phyloP scores from a whole-genome alignment of 371 early-diverging fungal genomes.

The Mortierella sp. region DNA sequence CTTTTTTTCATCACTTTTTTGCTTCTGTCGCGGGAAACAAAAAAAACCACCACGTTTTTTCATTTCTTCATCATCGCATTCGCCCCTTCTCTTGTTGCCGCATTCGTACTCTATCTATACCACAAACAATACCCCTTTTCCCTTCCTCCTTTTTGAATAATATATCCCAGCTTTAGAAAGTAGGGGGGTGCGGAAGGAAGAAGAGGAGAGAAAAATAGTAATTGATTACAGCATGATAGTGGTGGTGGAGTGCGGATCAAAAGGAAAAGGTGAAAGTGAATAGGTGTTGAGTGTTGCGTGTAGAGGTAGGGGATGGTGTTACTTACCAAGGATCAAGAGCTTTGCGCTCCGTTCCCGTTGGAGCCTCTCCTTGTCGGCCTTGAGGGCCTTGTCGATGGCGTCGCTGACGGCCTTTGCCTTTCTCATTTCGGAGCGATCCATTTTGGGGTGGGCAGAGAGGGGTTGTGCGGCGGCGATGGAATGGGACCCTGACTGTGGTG shows the following conservation, averaged over 20 bases:
- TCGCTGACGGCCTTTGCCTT: slow-evolving; percentile 57
- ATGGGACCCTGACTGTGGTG: slow-evolving; percentile 30
- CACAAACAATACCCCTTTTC: background rate
- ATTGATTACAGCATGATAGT: background rate
- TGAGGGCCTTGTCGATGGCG: slow-evolving; percentile 57
- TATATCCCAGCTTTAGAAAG: slow-evolving; percentile 10
- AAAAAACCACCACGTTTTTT: slow-evolving; percentile 1
- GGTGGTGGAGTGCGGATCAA: background rate
- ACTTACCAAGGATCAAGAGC: slow-evolving; percentile 58
- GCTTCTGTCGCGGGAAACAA: background rate
- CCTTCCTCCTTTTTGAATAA: background rate
- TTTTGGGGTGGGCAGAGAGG: background rate
- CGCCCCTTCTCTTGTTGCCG: background rate
- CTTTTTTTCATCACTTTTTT: background rate
- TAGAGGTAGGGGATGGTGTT: background rate
- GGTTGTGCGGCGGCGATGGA: slow-evolving; percentile 31
- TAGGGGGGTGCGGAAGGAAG: slow-evolving; percentile 3
- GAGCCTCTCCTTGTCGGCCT: slow-evolving; percentile 48
- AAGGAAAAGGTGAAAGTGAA: background rate
- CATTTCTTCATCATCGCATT: background rate
- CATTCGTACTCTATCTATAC: background rate
- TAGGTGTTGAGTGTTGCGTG: background rate
- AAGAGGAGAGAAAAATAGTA: background rate
- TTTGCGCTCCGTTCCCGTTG: slow-evolving; percentile 54
- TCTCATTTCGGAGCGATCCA: slow-evolving; percentile 33